These are phyloP conservation scores for Herpetomonas tarakana DNA, from an alignment of 208 protist genomes.

Conservation along the genomic window DNA sequence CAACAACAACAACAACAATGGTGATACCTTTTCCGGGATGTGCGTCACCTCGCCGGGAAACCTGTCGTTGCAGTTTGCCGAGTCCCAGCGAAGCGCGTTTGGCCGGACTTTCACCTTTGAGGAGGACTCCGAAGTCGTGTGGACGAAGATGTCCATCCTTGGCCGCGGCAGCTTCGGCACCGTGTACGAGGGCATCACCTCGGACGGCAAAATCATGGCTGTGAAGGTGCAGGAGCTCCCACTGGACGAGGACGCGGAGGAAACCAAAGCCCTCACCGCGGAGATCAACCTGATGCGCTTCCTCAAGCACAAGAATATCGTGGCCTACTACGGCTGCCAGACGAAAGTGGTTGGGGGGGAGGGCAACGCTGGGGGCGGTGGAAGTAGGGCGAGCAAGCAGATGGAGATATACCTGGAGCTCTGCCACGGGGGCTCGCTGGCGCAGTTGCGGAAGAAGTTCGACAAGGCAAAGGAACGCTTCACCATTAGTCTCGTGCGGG, in stretches of 20 bases:
- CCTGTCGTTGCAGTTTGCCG: conserved; percentile 29
- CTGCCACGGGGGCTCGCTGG: conserved; percentile 79
- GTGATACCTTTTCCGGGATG: too few relatives aligned
- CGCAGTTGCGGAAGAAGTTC: conserved; percentile 61
- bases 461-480: conserved; percentile 68
- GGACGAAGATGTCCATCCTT: conserved; percentile 72
- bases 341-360: conserved; percentile 15
- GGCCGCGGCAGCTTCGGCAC: conserved; percentile 86
- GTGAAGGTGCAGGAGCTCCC: conserved; percentile 89
- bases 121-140: conserved; percentile 55
- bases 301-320: conserved; percentile 85
- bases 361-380: too few relatives aligned
- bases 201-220: conserved; percentile 77
- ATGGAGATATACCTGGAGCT: conserved; percentile 91
- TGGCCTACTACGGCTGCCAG: conserved; percentile 89
- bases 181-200: conserved; percentile 89
- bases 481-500: conserved; percentile 63
- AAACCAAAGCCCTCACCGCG: conserved; percentile 48
- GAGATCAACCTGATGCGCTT: conserved; percentile 89
- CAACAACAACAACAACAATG: too few relatives aligned
- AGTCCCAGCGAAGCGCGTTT: conserved; percentile 23
- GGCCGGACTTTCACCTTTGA: conserved; percentile 32
- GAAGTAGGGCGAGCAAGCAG: too few relatives aligned
- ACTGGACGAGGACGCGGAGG: conserved; percentile 46
- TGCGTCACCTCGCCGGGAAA: conserved; percentile 14